These are phyloP conservation scores for Suillus subaureus DNA, from an alignment of 768 basidiomycete species.

Conservation along the genomic window DNA sequence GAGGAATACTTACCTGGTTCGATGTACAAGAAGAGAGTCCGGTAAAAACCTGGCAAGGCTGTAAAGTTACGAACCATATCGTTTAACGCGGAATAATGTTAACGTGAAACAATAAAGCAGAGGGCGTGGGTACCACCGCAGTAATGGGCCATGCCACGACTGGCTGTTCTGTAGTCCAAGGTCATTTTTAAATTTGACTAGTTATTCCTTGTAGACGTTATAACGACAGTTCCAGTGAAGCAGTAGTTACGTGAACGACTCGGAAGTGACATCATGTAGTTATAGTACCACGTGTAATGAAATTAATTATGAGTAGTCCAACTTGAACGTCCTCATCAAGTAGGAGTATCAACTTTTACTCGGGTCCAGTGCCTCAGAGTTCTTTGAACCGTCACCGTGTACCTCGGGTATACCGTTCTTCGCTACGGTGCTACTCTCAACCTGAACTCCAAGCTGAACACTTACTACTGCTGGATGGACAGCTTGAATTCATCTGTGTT, in stretches of 20 bases:
- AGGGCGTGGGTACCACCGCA: not conserved
- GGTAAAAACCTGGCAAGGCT: constrained; percentile 66
- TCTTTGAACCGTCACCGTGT: not conserved
- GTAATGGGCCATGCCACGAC: not conserved
- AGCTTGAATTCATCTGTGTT: constrained; percentile 78
- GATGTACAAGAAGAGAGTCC: constrained; percentile 61
- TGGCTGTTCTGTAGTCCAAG: not conserved
- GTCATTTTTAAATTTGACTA: not conserved
- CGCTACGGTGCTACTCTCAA: not conserved
- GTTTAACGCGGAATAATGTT: too few relatives aligned
- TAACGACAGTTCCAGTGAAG: not conserved
- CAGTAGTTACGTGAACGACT: too few relatives aligned
- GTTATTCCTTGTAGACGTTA: not conserved
- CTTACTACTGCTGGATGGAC: constrained; percentile 12
- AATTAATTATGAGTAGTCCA: too few relatives aligned
- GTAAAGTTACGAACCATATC: constrained; percentile 41
- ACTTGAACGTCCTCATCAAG: too few relatives aligned
- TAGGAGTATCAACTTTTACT: not conserved
- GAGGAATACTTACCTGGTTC: constrained; percentile 53
- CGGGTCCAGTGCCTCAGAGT: not conserved
- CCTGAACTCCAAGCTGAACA: constrained; percentile 5
- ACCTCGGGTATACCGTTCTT: not conserved
- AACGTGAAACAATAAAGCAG: not conserved
- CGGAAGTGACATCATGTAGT: too few relatives aligned
- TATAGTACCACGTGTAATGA: too few relatives aligned